Percentiles rank a stretch among this genome's conserved stretches.
Evolutionary conservation across 495 filamentous ascomycete species (phyloP).

Genomic region (Lasiosphaeris hirsuta): DNA sequence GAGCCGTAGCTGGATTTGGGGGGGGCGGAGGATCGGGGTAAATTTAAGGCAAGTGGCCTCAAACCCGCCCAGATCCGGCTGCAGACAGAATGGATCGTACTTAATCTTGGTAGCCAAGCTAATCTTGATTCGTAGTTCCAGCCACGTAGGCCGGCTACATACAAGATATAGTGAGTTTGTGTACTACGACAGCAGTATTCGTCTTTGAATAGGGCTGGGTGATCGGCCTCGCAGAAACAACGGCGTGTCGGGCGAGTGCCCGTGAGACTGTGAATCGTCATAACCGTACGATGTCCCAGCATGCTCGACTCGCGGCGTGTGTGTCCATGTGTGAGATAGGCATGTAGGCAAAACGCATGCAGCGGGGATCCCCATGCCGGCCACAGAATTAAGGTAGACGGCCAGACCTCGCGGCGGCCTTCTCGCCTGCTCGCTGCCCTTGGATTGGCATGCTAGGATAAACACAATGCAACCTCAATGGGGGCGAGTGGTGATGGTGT

Average conservation of each 20-base stretch:
- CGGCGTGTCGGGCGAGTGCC: too few species aligned
- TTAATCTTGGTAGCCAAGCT: neutral
- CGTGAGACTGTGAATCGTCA: too few species aligned
- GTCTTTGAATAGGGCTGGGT: neutral
- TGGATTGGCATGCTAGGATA: neutral
- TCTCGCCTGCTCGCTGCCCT: neutral
- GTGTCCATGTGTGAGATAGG: neutral
- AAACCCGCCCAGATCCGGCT: neutral
- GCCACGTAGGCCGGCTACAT: too few species aligned
- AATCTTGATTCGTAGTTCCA: neutral
- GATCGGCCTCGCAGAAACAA: neutral
- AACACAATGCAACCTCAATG: conserved; percentile 3
- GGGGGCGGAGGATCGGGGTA: neutral
- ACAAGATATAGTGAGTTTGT: too few species aligned
- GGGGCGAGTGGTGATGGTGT: neutral
- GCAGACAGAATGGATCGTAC: neutral
- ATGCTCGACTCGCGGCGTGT: neutral
- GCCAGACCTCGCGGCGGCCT: neutral
- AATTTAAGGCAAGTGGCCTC: neutral
- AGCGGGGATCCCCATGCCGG: neutral
- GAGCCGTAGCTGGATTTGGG: neutral
- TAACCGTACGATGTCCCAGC: too few species aligned
- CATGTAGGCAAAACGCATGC: neutral
- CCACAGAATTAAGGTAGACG: too few species aligned
- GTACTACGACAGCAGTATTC: too few species aligned